These are phyloP conservation scores for Eucalyptus leucophloia DNA, from an alignment of 345 rosid genomes.

Conservation along the genomic window DNA sequence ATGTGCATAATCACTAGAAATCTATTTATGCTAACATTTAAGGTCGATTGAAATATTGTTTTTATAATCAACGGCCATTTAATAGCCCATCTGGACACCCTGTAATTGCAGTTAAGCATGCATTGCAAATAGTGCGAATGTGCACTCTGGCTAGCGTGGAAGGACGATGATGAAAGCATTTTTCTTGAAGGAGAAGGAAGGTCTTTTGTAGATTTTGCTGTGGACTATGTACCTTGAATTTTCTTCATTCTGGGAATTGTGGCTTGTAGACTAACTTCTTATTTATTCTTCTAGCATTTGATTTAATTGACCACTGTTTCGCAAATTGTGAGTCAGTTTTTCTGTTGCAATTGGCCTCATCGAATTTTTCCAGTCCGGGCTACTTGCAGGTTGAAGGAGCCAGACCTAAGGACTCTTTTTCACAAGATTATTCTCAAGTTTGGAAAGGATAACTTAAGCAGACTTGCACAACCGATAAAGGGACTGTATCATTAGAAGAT, in stretches of 20 bases:
- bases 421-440: conserved; percentile 59
- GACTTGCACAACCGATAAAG: conserved; percentile 43
- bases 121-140: neutral
- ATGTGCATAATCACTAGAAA: neutral
- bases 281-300: neutral
- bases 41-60: neutral
- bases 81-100: neutral
- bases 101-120: neutral
- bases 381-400: conserved; percentile 69
- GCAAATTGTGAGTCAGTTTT: neutral
- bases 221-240: neutral
- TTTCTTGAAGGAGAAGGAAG: neutral
- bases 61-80: neutral
- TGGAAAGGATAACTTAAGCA: conserved; percentile 25
- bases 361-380: conserved; percentile 85
- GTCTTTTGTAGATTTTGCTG: neutral
- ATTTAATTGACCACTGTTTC: neutral
- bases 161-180: neutral
- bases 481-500: conserved; percentile 13
- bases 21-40: no score
- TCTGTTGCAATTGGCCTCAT: conserved; percentile 70
- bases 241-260: neutral
- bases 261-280: neutral
- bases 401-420: conserved; percentile 43
- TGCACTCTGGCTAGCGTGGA: neutral